Evolutionary conservation across 441 rosid species (phyloP), one percentile per base, ranked within the genome.

Genomic region (Erysimum cheiri): DNA sequence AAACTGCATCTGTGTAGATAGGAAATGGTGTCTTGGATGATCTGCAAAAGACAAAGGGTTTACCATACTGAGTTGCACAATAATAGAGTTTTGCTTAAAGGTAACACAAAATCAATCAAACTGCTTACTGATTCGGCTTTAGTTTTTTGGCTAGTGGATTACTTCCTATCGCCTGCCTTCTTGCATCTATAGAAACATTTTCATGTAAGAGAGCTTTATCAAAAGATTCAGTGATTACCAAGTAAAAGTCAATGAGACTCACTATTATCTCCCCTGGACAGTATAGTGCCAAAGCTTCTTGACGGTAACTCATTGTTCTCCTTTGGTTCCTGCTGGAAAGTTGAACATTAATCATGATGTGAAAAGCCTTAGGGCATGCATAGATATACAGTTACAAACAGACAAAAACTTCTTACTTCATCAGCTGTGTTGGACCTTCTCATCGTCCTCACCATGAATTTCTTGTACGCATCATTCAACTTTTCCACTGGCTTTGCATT

Each of bases 241-340:
- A 50, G 10, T 61, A 24, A 40, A 70, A 9, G 65, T 60, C 40
- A 60, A 6, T 17, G 50, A 0, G 8, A 77, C 90, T 85, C 77
- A 87, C 97, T 62, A 35, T 80, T 86, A 50, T 83, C 88, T 72
- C 79, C 88, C 43, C 76, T 82, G 31, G 83, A 44, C 76, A 94
- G 62, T 72, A 91, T 28, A 57, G 97, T 91, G 70, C 98, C 97
- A 75, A 93, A 93, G 80, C 92, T 89, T 75, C 96, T 80, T 24
- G 69, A 73, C 11, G 88, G 88, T 15, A 80, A 58, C 26, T 81
- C 72, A 70, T 75, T 78, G 26, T 60, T 60, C 78, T 83, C 97
- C 66, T 72, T 81, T 1, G 69, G 33, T 24, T 81, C 86, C 78
- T 88, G 89, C 88, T 89, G 15, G 71, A n/a, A 65, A 13, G 35